Percentiles rank a stretch among this genome's conserved stretches.
Conservation (phyloP, 148 eudicot genomes). For the Vaccinium corymbosum region DNA sequence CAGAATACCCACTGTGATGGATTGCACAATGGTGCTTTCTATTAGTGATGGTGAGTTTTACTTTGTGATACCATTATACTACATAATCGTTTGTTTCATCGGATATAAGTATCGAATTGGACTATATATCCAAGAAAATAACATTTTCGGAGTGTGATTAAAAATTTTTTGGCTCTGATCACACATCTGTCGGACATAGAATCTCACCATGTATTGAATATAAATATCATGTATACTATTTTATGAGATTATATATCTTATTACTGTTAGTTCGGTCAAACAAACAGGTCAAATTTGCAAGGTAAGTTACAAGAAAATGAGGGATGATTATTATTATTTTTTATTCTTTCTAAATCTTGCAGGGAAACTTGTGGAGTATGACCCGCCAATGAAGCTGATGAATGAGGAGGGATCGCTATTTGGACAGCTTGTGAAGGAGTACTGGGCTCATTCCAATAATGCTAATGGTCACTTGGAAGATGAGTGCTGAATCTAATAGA, state of each 20-base stretch:
- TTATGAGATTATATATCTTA: not conserved
- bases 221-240: not conserved
- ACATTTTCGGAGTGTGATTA: not conserved
- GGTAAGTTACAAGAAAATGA: not conserved
- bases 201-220: not conserved
- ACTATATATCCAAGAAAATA: not conserved
- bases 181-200: not conserved
- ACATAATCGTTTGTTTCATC: no score
- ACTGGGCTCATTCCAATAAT: slow-evolving; percentile 24
- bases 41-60: slow-evolving; percentile 46
- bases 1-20: slow-evolving; percentile 61
- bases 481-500: not conserved
- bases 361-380: slow-evolving; percentile 57
- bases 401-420: slow-evolving; percentile 40
- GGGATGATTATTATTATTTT: not conserved
- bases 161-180: not conserved
- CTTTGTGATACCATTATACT: no score
- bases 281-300: not conserved
- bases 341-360: not conserved
- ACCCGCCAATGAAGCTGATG: slow-evolving; percentile 49
- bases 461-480: not conserved
- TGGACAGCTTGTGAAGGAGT: slow-evolving; percentile 53
- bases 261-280: not conserved
- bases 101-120: not conserved
- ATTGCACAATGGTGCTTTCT: slow-evolving; percentile 51